Evolutionary conservation across 2,329 filamentous ascomycete genomes (phyloP).

Genomic region (Fusarium sp.): DNA sequence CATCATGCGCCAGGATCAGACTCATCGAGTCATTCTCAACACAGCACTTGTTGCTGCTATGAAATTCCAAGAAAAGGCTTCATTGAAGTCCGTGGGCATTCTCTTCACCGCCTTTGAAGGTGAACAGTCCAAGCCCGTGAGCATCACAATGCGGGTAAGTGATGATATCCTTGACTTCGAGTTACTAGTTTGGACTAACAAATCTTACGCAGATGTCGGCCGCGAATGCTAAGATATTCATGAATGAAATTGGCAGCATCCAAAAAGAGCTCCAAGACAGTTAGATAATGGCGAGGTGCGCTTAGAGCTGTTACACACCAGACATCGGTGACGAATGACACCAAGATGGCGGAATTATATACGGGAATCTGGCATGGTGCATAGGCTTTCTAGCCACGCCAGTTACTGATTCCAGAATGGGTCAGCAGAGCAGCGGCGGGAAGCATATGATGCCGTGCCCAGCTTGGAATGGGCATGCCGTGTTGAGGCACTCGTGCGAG

Average conservation of each 20-base stretch:
- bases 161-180: neutral
- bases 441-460: constrained; percentile 35
- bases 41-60: constrained; percentile 82
- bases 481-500: constrained; percentile 24
- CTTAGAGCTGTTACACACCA: constrained; percentile 19
- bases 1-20: constrained; percentile 92
- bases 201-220: constrained; percentile 60
- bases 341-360: constrained; percentile 17
- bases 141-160: constrained; percentile 71
- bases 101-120: constrained; percentile 73
- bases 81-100: constrained; percentile 76
- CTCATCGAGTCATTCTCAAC: constrained; percentile 87
- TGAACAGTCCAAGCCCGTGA: constrained; percentile 64
- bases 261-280: constrained; percentile 62
- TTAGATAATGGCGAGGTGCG: constrained; percentile 40
- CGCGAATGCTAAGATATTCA: constrained; percentile 64
- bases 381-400: constrained; percentile 17
- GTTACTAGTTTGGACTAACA: constrained; percentile 13
- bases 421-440: constrained; percentile 16
- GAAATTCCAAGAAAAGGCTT: constrained; percentile 81
- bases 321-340: constrained; percentile 24
- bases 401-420: constrained; percentile 16
- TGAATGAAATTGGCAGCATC: constrained; percentile 62
- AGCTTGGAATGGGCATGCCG: constrained; percentile 37
- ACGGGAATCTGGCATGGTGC: constrained; percentile 20